phyloP scores from a whole-genome alignment of 805 yeast species.

The Wickerhamomyces hampshirensis region DNA sequence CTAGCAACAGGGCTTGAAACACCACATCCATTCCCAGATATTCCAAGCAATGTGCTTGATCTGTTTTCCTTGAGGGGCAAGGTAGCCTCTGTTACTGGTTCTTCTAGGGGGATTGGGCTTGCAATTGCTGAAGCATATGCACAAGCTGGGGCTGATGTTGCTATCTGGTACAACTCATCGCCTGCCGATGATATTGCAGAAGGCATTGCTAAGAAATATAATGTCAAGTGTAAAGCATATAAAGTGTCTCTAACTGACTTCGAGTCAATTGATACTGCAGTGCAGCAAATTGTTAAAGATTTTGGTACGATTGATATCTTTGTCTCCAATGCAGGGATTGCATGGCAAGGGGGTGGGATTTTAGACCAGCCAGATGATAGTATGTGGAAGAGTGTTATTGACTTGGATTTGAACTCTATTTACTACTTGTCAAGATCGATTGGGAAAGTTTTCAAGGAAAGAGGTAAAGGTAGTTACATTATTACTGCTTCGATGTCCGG shows the following conservation, averaged over 20 bases:
- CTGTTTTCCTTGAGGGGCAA: slow-evolving; percentile 79
- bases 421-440: slow-evolving; percentile 74
- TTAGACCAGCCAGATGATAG: slow-evolving; percentile 38
- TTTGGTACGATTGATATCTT: slow-evolving; percentile 74
- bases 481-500: slow-evolving; percentile 91
- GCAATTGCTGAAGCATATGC: slow-evolving; percentile 82
- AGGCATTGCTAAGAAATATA: slow-evolving; percentile 55
- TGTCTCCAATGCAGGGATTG: slow-evolving; percentile 88
- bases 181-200: slow-evolving; percentile 35
- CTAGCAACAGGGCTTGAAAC: slow-evolving; percentile 21
- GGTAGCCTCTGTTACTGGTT: slow-evolving; percentile 80
- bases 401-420: slow-evolving; percentile 74
- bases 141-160: slow-evolving; percentile 87
- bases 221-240: slow-evolving; percentile 60
- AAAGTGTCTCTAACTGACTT: slow-evolving; percentile 30
- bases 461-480: slow-evolving; percentile 74
- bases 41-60: slow-evolving; percentile 51
- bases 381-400: slow-evolving; percentile 70
- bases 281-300: slow-evolving; percentile 46
- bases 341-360: slow-evolving; percentile 68
- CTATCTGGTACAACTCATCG: slow-evolving; percentile 31
- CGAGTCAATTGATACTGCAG: slow-evolving; percentile 24
- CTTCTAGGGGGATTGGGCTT: slow-evolving; percentile 78
- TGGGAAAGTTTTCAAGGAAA: slow-evolving; percentile 69
- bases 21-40: slow-evolving; percentile 50